Evolutionary conservation across 2,329 filamentous ascomycete genomes (phyloP), one percentile per base, ranked within the genome.

Genomic region (Penicillium expansum): DNA sequence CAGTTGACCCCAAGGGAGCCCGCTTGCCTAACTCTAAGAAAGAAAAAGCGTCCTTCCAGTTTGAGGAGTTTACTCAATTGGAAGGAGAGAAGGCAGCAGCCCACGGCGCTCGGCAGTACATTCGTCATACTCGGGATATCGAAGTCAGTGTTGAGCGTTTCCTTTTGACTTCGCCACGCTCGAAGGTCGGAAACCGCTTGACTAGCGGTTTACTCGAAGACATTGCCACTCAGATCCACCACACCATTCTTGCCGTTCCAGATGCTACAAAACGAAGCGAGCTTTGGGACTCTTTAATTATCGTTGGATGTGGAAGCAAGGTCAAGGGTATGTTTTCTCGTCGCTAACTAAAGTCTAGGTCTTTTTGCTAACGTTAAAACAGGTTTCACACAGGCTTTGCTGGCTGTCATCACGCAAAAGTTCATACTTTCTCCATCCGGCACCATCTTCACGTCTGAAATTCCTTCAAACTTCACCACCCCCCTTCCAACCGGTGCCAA

Each of bases 361-460:
- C 2, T 11, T 44, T 32, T 18, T 1, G 16, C 48, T 64, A 44
- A 68, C 37, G 38, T 42, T 7, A 11, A 37, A 66, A 79, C 80
- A 78, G 92, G 94, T 5, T 93, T 99, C 73, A 92, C 90, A 64
- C 92, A 97, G 67, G 91, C 93, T 64, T 86, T 99, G 47, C 74
- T 97, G 37, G 83, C 89, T 66, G 92, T 87, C 0, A 83, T 99
- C 35, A 84, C 84, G 37, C 83, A 87, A 48, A 92, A 92, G 62
- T 94, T 96, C 73, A 83, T 97, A 52, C 87, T 99, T 64, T 96
- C 92, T 2, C 94, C 94, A 29, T 93, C 91, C 1, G 92, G 91
- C 49, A 97, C 92, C 41, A 97, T 97, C 69, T 97, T 97, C 81
- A 96, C 92, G 35, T 96, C 92, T 22, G 94, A 99, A 75, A 86